Base-by-base conservation (phyloP, 345 rosid species). In the Litchi chinensis region DNA sequence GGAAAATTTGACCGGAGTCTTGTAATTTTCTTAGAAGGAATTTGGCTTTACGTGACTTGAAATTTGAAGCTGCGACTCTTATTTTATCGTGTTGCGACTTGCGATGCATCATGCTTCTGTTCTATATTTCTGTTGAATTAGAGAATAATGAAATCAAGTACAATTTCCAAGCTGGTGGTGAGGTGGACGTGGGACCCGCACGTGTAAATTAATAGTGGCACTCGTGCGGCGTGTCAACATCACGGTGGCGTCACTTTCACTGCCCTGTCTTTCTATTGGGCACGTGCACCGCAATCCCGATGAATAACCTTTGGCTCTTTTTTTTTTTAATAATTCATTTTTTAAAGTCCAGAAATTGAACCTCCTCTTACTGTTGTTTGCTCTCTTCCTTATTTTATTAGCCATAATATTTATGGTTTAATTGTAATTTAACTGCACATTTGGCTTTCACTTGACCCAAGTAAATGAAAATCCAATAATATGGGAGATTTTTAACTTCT, bases 261-360 rank as follows among this genome's bases (percentile, higher is more conserved):
- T 56, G 71, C 63, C 46, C 8, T 56, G 72, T 26, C 57, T 44
- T 41, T 44, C 39, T 32, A 69, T 66, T 73, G 50, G 68, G 76
- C 85, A 84, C 82, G 87, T 86, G 85, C 84, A 77, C 79, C 70
- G 79, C 85, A 76, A 84, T 82, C 85, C 85, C 69, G 26, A 77
- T 40, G 78, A 75, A 24, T 8, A 44, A 8, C 13, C 24, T 0
- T 28, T 21, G 12, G 24, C 0, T 12, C 37, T 46, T 10, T 8
- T 39, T 37, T 9, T 19, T 59, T 22, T 28, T 44, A 59, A 3
- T 41, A 0, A 26, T 26, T 26, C 15, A 0, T 70, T n/a, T 65
- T 70, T n/a, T 56, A 18, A 18, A 10, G 2, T 5, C 8, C 13
- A 8, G 37, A 32, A 32, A 32, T 32, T 32, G 37, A 32, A 32